These are phyloP conservation scores for Oxyria digyna DNA, from an alignment of 148 eudicot genomes.

Conservation along the genomic window DNA sequence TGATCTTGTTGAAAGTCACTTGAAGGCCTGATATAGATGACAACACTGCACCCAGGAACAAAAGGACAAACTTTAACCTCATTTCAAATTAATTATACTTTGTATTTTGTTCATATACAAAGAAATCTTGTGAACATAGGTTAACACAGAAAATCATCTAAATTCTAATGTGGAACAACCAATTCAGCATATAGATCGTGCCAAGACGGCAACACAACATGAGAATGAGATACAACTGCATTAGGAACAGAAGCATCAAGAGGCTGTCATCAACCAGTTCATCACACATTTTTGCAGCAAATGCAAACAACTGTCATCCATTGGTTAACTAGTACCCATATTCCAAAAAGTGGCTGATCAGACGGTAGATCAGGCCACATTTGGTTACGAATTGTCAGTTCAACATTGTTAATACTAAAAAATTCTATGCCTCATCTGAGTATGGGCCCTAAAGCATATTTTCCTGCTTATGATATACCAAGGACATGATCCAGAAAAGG, in stretches of 20 bases:
- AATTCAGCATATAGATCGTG: neutral
- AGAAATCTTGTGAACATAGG: neutral
- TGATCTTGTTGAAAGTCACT: neutral
- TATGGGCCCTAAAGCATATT: neutral
- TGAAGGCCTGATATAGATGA: slow-evolving; percentile 10
- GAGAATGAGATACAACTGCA: neutral
- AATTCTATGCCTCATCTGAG: neutral
- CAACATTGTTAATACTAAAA: too few species aligned
- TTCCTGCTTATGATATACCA: neutral
- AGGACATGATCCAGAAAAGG: neutral
- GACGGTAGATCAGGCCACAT: too few species aligned
- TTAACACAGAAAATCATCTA: neutral
- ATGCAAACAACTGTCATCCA: too few species aligned
- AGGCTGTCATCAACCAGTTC: too few species aligned
- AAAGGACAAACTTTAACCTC: neutral
- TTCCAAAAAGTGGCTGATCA: too few species aligned
- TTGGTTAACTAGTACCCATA: too few species aligned
- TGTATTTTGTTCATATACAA: neutral
- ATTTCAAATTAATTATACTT: neutral
- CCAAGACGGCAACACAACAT: neutral
- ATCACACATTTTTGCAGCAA: neutral
- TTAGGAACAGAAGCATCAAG: too few species aligned
- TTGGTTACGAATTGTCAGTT: too few species aligned
- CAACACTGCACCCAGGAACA: neutral
- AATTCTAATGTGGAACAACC: neutral